phyloP scores from a whole-genome alignment of 108 stramenopile genomes.

The Cylindrotheca closterium region DNA sequence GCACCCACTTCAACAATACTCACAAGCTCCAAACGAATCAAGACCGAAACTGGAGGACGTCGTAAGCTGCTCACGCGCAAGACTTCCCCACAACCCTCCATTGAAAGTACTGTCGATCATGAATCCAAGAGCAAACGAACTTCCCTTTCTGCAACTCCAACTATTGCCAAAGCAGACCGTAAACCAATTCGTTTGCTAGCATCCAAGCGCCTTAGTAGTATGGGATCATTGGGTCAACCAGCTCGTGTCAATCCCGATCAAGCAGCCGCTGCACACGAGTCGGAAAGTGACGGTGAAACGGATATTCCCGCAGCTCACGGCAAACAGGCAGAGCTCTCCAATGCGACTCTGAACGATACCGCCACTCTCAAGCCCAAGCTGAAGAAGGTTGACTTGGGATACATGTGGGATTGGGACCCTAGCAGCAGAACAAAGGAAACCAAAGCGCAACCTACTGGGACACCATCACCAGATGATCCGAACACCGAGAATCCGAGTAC shows the following conservation, averaged over 20 bases:
- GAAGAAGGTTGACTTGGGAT: slow-evolving; percentile 76
- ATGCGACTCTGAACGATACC: neutral
- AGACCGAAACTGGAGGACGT: no score
- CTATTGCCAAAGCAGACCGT: neutral
- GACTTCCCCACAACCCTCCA: no score
- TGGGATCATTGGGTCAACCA: slow-evolving; percentile 34
- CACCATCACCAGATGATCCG: neutral
- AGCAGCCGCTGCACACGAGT: slow-evolving; percentile 11
- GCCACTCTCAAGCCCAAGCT: slow-evolving; percentile 6
- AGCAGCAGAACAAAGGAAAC: slow-evolving; percentile 17
- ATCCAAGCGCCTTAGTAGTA: slow-evolving; percentile 9
- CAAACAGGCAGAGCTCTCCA: slow-evolving; percentile 1
- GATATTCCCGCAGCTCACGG: slow-evolving; percentile 1
- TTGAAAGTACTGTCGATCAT: no score
- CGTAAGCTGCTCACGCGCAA: no score
- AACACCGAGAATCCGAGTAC: neutral
- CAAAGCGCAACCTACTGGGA: neutral
- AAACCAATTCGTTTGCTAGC: neutral
- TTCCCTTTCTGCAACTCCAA: neutral
- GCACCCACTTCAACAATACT: no score
- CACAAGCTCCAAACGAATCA: no score
- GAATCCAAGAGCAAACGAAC: neutral
- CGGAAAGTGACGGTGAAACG: slow-evolving; percentile 28
- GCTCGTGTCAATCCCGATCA: slow-evolving; percentile 43
- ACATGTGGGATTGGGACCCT: slow-evolving; percentile 90